Conservation (phyloP, 2,329 filamentous ascomycete species). For the Aspergillus caelatus region DNA sequence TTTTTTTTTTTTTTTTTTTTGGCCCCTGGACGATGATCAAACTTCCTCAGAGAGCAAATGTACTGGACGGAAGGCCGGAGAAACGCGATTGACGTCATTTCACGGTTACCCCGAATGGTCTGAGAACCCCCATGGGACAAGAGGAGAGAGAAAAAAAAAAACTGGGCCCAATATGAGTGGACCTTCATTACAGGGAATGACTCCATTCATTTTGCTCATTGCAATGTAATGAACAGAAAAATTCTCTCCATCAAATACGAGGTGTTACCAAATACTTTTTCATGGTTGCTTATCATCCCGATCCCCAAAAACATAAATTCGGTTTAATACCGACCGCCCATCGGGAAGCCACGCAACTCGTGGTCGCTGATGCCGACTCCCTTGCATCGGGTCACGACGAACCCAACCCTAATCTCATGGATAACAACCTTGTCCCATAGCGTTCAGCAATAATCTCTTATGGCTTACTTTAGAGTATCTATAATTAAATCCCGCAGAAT, state of each 20-base stretch:
- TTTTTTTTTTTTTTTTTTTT: neutral
- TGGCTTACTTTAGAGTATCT: neutral
- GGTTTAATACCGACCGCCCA: constrained; percentile 13
- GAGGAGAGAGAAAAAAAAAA: neutral
- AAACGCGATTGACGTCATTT: constrained; percentile 4
- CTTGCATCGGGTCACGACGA: constrained; percentile 31
- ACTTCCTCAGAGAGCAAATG: neutral
- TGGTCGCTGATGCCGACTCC: constrained; percentile 22
- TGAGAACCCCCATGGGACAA: constrained; percentile 1
- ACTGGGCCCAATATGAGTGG: neutral
- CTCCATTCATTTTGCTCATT: neutral
- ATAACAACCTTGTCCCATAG: constrained; percentile 11
- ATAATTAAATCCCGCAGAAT: neutral
- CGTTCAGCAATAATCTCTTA: neutral
- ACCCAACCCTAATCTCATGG: constrained; percentile 20
- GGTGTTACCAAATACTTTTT: neutral
- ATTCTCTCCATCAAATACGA: neutral
- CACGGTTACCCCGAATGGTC: constrained; percentile 3
- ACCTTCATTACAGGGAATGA: neutral
- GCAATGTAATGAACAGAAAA: neutral
- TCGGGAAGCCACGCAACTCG: constrained; percentile 19
- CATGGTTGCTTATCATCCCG: neutral
- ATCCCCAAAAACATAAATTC: neutral
- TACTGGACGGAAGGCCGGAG: neutral
- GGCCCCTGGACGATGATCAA: neutral